These are phyloP conservation scores for Amylocarpus encephaloides DNA, from an alignment of 2,329 filamentous ascomycete species.

Conservation along the genomic window DNA sequence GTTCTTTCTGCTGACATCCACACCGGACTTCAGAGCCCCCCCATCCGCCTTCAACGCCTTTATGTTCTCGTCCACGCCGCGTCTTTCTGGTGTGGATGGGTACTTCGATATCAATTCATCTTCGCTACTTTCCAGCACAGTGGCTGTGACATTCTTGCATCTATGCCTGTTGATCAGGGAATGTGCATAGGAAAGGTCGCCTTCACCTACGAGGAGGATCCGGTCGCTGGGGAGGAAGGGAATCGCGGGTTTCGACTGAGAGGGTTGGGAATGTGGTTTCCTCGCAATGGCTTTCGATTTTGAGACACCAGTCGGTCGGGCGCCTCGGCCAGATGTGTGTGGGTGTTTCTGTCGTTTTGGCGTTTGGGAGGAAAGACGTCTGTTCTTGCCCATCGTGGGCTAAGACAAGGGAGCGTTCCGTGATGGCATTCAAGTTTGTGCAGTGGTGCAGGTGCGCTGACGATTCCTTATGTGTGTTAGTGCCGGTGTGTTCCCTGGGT, in stretches of 20 bases:
- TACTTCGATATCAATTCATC: conserved; percentile 64
- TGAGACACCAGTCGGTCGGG: not conserved
- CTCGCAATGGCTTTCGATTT: not conserved
- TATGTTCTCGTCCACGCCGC: conserved; percentile 41
- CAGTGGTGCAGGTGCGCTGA: too few relatives aligned
- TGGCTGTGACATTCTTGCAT: conserved; percentile 62
- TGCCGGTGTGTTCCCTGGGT: not conserved
- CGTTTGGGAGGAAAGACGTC: not conserved
- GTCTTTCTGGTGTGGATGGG: conserved; percentile 49
- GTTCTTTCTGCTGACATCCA: conserved; percentile 57
- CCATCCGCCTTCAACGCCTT: conserved; percentile 42
- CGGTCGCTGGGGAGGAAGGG: conserved; percentile 61
- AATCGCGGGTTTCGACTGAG: conserved; percentile 46
- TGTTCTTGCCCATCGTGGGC: not conserved
- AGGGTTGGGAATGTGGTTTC: conserved; percentile 9
- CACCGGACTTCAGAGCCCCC: conserved; percentile 47
- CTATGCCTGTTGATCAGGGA: conserved; percentile 60
- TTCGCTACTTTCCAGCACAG: conserved; percentile 54
- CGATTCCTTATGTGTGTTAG: too few relatives aligned
- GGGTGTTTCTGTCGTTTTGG: not conserved
- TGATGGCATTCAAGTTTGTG: too few relatives aligned
- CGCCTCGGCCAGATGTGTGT: not conserved
- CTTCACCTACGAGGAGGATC: conserved; percentile 74
- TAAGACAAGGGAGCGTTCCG: not conserved
- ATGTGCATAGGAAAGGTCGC: conserved; percentile 71